Conservation (phyloP, 108 stramenopile genomes). For the Fistulifera solaris region DNA sequence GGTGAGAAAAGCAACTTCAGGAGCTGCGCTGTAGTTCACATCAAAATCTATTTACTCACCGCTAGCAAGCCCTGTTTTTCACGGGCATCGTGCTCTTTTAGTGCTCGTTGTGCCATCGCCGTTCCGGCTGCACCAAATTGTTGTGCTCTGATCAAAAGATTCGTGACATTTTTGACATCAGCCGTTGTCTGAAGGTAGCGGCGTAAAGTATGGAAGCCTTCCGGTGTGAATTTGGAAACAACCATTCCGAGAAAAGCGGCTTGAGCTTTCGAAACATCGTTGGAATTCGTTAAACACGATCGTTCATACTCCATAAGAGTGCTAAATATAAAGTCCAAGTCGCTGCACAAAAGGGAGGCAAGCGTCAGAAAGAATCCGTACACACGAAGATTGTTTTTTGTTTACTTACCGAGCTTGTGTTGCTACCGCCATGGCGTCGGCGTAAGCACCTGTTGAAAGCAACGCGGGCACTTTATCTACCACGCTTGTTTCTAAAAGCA, state of each 20-base stretch:
- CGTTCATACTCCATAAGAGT: constrained; percentile 55
- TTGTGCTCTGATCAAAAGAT: constrained; percentile 41
- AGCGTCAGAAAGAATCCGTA: neutral
- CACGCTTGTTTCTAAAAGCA: constrained; percentile 66
- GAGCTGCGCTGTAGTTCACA: too few species aligned
- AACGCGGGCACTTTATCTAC: constrained; percentile 77
- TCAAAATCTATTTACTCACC: constrained; percentile 14
- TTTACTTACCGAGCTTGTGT: constrained; percentile 34
- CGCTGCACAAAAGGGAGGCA: constrained; percentile 11
- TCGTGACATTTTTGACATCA: constrained; percentile 47
- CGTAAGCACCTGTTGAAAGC: constrained; percentile 56
- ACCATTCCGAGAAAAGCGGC: constrained; percentile 41
- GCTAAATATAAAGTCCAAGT: constrained; percentile 62
- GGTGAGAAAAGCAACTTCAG: too few species aligned
- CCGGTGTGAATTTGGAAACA: constrained; percentile 59
- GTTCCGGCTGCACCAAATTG: constrained; percentile 51
- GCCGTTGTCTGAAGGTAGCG: constrained; percentile 28
- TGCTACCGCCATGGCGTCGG: constrained; percentile 72
- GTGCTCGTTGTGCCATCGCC: constrained; percentile 45
- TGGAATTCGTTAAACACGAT: constrained; percentile 18
- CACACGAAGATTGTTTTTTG: neutral
- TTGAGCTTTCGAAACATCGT: constrained; percentile 24
- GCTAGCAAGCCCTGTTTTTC: constrained; percentile 30
- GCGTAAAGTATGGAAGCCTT: constrained; percentile 61
- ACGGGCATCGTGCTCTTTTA: constrained; percentile 24